Evolutionary conservation across 1,139 yeast genomes (phyloP), one percentile per base, ranked within the genome.

Genomic region (Yamadazyma aaseri): DNA sequence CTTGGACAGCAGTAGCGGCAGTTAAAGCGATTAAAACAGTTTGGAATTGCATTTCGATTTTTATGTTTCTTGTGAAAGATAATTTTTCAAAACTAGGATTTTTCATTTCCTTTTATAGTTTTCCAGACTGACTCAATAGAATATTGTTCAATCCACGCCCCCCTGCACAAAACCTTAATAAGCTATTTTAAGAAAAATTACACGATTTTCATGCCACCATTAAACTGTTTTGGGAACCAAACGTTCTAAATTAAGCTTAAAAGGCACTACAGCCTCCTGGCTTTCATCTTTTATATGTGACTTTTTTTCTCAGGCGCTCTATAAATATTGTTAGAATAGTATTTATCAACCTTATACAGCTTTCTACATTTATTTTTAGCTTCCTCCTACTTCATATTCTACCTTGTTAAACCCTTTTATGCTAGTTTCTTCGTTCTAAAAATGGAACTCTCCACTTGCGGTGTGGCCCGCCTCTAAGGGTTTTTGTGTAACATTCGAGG

Each of bases 1-100:
- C 72, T 34, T 66, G 61, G 49, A 63, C 74, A 46, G 66, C 69
- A 42, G 72, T 50, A 49, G 54, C 64, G 42, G 72, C 71, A 47
- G 73, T 58, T 50, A 68, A 59, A 52, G 73, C 71, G 56, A 67
- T 50, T 51, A 68, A 55, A 54, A 68, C 58, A 46, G 67, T 55
- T 53, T 58, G 56, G 69, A 68, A 66, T 66, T 70, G 74, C 76
- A 70, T 70, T 58, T 40, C 57, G 11, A 29, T 21, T 34, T 31
- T 26, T 17, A 26, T 12, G 29, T 27, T 32, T 24, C 20, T 16
- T 26, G 25, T 12, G 20, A 24, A 30, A 27, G 25, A 28, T 25
- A 31, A 17, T 17, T 17, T 20, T 24, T 18, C n/a, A n/a, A n/a
- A n/a, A 10, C 11, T 12, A 20, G 32, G 40, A 27, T 24, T 24